Percentiles rank a stretch among this genome's conserved stretches.
These are phyloP conservation scores for Diplocarpon rosae DNA, from an alignment of 2,329 filamentous ascomycete genomes.

Conservation along the genomic window DNA sequence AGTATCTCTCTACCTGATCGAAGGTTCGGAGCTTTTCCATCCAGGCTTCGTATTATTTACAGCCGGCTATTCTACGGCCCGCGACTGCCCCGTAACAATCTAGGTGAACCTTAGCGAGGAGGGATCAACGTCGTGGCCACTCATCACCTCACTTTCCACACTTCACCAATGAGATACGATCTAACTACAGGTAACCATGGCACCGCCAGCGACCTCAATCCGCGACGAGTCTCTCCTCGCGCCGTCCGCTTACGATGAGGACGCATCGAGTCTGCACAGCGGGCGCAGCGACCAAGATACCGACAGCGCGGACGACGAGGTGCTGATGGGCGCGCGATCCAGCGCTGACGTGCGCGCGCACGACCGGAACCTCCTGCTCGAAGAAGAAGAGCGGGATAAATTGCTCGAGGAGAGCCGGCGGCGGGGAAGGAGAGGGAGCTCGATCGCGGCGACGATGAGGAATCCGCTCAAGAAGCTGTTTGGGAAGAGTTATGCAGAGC, in stretches of 20 bases:
- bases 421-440: constrained; percentile 28
- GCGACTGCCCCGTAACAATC: too few relatives aligned
- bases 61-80: too few relatives aligned
- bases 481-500: constrained; percentile 21
- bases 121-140: background rate
- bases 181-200: constrained; percentile 3
- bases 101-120: constrained; percentile 2
- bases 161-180: background rate
- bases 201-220: constrained; percentile 4
- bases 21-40: too few relatives aligned
- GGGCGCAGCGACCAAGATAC: constrained; percentile 59
- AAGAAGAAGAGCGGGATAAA: constrained; percentile 61
- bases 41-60: too few relatives aligned
- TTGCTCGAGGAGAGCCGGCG: constrained; percentile 43
- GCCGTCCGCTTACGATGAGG: constrained; percentile 29
- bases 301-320: constrained; percentile 65
- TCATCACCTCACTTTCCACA: background rate
- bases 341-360: constrained; percentile 59
- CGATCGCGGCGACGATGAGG: constrained; percentile 14
- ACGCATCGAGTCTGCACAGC: constrained; percentile 55
- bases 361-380: constrained; percentile 59
- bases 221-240: constrained; percentile 22
- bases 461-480: constrained; percentile 33
- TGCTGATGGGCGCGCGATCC: constrained; percentile 53
- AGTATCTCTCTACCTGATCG: too few relatives aligned